Evolutionary conservation across 2,329 filamentous ascomycete species (phyloP), one percentile per base, ranked within the genome.

Genomic region (Microsporum audouinii): DNA sequence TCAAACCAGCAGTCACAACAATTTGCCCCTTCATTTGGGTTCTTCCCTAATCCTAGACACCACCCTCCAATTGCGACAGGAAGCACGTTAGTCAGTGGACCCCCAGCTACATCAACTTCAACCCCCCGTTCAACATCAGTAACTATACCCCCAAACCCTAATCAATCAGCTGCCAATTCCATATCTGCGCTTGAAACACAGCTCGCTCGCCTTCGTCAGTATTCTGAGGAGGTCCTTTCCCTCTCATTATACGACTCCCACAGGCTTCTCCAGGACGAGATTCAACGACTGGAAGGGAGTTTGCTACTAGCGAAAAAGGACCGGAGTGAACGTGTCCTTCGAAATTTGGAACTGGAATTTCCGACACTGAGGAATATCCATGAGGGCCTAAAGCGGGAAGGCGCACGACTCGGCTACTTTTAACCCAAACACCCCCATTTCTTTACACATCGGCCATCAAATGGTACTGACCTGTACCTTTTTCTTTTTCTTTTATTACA

Each of bases 211-310:
- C 66, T 70, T 45, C 63, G 65, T 8, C 62, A 64, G 31, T 69
- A 70, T 57, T 66, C 66, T 14, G 57, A 65, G 14, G 68, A 67
- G 8, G 62, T 70, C 8, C 61, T 69, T 3, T 65, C 68, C 33
- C 65, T 69, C 31, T 68, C 65, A 12, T 53, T 69, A 29, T 63
- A 66, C 17, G 67, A 69, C 1, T 69, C 68, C 2, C 67, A 69
- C 43, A 64, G 63, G 6, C 64, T 65, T 33, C 55, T 69, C 10
- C 58, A 66, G 8, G 65, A 69, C 10, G 64, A 66, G 17, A 66
- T 68, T 41, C 53, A 47, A 12, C 59, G 63, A 34, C 31, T 68
- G 23, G 66, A 70, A 51, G 45, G 62, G 1, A 62, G 12, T 2
- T 38, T 65, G 6, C 33, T 57, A 5, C 38, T 64, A 3, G 61